Base-by-base conservation (phyloP, 805 yeast genomes). In the Suhomyces tanzawaensis region DNA sequence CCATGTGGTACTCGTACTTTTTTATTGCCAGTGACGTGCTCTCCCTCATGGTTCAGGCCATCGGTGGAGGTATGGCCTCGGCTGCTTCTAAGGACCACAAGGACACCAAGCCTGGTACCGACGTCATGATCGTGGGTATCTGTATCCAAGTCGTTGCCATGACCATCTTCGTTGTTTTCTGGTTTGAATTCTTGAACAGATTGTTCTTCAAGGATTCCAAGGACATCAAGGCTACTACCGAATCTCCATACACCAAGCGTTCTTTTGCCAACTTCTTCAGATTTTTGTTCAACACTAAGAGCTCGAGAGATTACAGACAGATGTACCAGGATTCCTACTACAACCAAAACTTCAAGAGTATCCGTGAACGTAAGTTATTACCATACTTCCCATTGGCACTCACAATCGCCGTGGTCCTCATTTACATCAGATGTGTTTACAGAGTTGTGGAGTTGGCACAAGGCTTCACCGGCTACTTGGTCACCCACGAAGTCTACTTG, bases 1-100 rank as follows among this genome's bases (percentile, higher is more conserved):
- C 74, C 3, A 55, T 67, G 58, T 66, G 71, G 71, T 68, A 68
- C 41, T 60, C 72, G 1, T 68, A 68, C 50, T 54, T 67, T 18
- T 68, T 68, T 43, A 64, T 68, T 36, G 53, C 63, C 4, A 41
- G 54, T 17, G 74, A 68, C 41, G 62, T 66, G 5, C 23, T 66
- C 3, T 63, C 71, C 2, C 51, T 68, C 14, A 21, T 66, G 15
- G 50, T 68, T 22, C 74, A 68, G 46, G 71, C 69, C 4, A 72
- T 69, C 5, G 71, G 71, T 13, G 74, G 68, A 22, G 56, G 56
- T 38, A 48, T 63, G 14, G 62, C 66, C 5, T 52, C 67, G 9
- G 39, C 46, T 16, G 66, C 68, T 0, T 50, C 60, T 17, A 36
- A 49, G 12, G 37, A 41, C 12, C 44, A 50, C 29, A 29, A 42